These are phyloP conservation scores for Solanum virginianum DNA, from an alignment of 257 asterid genomes.

Conservation along the genomic window DNA sequence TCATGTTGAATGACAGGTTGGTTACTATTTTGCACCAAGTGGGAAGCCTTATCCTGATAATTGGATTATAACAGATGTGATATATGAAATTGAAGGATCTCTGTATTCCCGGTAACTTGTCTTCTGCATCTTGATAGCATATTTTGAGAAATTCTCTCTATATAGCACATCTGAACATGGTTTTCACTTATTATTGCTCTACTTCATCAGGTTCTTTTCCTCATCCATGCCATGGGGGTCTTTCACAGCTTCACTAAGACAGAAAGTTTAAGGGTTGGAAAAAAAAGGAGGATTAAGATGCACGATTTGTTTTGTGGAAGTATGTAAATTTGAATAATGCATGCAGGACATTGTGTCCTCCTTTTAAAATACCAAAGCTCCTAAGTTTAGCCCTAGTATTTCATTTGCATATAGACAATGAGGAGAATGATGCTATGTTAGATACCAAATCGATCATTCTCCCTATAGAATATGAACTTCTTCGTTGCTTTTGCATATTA, in stretches of 20 bases:
- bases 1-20: conserved; percentile 56
- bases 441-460: background rate
- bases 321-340: background rate
- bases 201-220: background rate
- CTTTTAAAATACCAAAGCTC: background rate
- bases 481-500: background rate
- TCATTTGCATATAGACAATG: background rate
- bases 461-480: background rate
- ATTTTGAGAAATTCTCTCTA: background rate
- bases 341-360: background rate
- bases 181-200: background rate
- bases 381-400: background rate
- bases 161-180: background rate
- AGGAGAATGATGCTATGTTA: background rate
- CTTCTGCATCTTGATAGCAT: background rate
- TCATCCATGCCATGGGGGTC: background rate
- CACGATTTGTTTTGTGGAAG: background rate
- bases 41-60: conserved; percentile 99
- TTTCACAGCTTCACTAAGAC: background rate
- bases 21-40: conserved; percentile 97
- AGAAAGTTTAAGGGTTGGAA: background rate
- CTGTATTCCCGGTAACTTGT: conserved; percentile 67
- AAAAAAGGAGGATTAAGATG: background rate
- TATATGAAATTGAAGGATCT: conserved; percentile 88
- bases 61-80: conserved; percentile 87